phyloP scores from a whole-genome alignment of 2,329 filamentous ascomycete species.

The Paracamarosporium sp. region DNA sequence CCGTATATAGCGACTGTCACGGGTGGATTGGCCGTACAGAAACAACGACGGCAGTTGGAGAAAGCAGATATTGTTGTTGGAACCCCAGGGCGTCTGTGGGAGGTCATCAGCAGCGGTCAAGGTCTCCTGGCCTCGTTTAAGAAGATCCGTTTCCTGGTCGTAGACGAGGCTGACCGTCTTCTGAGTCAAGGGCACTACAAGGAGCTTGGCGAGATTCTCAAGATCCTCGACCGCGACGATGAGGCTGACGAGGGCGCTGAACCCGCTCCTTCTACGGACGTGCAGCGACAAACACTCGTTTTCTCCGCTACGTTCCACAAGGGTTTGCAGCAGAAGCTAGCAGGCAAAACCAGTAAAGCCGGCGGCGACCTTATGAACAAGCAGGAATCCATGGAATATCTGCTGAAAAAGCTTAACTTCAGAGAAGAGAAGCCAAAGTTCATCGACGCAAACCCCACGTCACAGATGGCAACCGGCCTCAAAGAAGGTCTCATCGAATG shows the following conservation, averaged over 20 bases:
- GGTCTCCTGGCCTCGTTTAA: conserved; percentile 74
- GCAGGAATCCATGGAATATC: conserved; percentile 87
- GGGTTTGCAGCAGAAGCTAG: conserved; percentile 86
- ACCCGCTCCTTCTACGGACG: conserved; percentile 19
- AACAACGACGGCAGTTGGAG: conserved; percentile 84
- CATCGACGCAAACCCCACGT: conserved; percentile 87
- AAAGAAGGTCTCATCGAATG: conserved; percentile 94
- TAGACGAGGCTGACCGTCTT: conserved; percentile 93
- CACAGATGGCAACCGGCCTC: conserved; percentile 85
- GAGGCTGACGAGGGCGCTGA: conserved; percentile 53
- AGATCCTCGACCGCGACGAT: conserved; percentile 73
- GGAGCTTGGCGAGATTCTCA: conserved; percentile 87
- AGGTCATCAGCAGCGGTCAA: conserved; percentile 80
- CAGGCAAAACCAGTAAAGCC: conserved; percentile 69
- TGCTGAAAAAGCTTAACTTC: conserved; percentile 90
- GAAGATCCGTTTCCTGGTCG: conserved; percentile 79
- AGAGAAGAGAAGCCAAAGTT: conserved; percentile 83
- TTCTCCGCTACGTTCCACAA: conserved; percentile 98
- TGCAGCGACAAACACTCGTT: conserved; percentile 82
- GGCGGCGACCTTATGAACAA: conserved; percentile 70
- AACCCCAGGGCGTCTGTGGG: conserved; percentile 93
- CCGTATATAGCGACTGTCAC: conserved; percentile 82
- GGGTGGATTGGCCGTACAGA: conserved; percentile 90
- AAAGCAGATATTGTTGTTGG: conserved; percentile 92
- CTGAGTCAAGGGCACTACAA: conserved; percentile 95